Base-by-base conservation (phyloP, 2,329 filamentous ascomycete genomes). In the Cercospora zeae-maydis region DNA sequence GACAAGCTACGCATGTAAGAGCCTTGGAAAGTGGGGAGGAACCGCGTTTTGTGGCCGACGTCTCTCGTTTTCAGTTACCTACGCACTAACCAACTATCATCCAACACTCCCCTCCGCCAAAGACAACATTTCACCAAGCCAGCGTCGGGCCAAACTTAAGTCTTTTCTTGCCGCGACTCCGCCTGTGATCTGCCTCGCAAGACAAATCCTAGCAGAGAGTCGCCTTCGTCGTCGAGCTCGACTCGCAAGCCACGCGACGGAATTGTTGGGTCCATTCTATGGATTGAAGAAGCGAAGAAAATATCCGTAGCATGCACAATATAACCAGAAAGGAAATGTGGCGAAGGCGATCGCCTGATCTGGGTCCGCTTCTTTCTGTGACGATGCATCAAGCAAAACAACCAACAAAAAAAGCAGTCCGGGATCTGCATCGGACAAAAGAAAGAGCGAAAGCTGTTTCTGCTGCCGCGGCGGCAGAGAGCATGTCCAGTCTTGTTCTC, bases 311-410 rank as follows among this genome's bases (percentile, higher is more conserved):
- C 56, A 58, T 39, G 34, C 62, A 49, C 54, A 59, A 34, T 11
- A 6, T 11, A 6, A 27, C 33, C 52, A 62, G 39, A 65, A 62
- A 66, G 58, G 62, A 65, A 51, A 63, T 61, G 36, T 51, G 61
- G 67, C 67, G 67, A 70, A 71, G 69, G 69, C 68, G 69, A 69
- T 71, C 67, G 69, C 67, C 61, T 54, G 63, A 63, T n/a, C 63
- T 61, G 49, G 58, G 31, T 53, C 49, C 49, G 49, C 49, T 53
- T 61, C 42, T 33, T 34, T 21, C 21, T 14, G n/a, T 59, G 24
- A 14, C 52, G n/a, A 34, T 57, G 66, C 63, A 55, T 24, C 55
- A 62, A 59, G 31, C 27, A 49, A 54, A 62, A 59, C 33, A 58
- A 8, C 34, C 34, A 52, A 60, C 55, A 33, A 59, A 52, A 47